Percentiles rank a stretch among this genome's conserved stretches.
phyloP scores from a whole-genome alignment of 23 red algal genomes.

The Porphyridium purpureum region DNA sequence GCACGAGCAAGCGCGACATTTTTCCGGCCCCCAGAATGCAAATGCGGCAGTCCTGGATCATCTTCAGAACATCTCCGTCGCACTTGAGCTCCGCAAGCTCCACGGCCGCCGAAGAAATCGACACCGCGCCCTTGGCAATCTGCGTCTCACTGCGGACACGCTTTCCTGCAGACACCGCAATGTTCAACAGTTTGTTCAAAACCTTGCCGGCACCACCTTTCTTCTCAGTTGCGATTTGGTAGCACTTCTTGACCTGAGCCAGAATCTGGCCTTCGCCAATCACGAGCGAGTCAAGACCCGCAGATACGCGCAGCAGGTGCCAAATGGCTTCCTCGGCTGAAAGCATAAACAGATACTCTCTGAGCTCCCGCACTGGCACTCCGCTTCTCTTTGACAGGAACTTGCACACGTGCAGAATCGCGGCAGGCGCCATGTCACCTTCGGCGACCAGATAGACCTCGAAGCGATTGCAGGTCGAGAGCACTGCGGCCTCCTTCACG shows the following conservation, averaged over 20 bases:
- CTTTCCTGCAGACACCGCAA: slow-evolving; percentile 88
- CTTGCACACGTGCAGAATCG: slow-evolving; percentile 48
- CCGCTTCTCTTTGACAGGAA: slow-evolving; percentile 41
- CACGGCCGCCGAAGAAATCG: slow-evolving; percentile 85
- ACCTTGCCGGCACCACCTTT: slow-evolving; percentile 78
- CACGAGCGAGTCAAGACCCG: slow-evolving; percentile 80
- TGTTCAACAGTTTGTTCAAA: slow-evolving; percentile 53
- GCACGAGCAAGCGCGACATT: slow-evolving; percentile 82
- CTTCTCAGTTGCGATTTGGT: slow-evolving; percentile 67
- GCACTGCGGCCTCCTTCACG: slow-evolving; percentile 74
- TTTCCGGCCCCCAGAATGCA: slow-evolving; percentile 89
- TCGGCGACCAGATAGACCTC: slow-evolving; percentile 75
- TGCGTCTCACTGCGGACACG: slow-evolving; percentile 85
- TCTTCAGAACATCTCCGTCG: slow-evolving; percentile 17
- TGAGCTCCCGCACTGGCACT: slow-evolving; percentile 34
- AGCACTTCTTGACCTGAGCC: slow-evolving; percentile 84
- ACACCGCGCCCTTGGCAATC: slow-evolving; percentile 88
- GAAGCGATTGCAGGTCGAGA: slow-evolving; percentile 97
- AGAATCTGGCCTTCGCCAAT: slow-evolving; percentile 98
- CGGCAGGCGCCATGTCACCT: slow-evolving; percentile 46
- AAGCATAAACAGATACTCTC: slow-evolving; percentile 76
- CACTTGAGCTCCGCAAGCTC: slow-evolving; percentile 56
- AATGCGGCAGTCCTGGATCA: slow-evolving; percentile 18
- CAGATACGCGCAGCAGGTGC: slow-evolving; percentile 82
- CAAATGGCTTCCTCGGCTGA: slow-evolving; percentile 62